phyloP scores from a whole-genome alignment of 2,329 filamentous ascomycete species.

The Pseudogymnoascus sp. region DNA sequence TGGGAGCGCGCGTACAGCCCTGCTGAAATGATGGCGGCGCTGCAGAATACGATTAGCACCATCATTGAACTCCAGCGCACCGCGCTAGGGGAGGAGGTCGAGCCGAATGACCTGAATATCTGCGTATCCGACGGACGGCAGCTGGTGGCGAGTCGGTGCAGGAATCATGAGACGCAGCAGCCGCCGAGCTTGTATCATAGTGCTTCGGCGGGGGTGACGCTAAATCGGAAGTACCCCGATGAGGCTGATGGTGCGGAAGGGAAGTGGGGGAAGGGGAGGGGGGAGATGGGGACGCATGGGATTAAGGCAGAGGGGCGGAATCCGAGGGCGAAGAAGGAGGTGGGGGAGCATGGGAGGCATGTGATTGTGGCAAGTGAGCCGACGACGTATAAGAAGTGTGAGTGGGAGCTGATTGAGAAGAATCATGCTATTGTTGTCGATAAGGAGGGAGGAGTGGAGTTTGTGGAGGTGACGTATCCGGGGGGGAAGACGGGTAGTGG shows the following conservation, averaged over 20 bases:
- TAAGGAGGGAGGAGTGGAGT: conserved; percentile 18
- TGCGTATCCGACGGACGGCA: conserved; percentile 41
- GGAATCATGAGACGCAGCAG: conserved; percentile 42
- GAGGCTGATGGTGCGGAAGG: conserved; percentile 34
- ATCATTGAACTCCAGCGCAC: conserved; percentile 37
- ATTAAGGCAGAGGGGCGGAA: conserved; percentile 15
- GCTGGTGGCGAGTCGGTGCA: conserved; percentile 42
- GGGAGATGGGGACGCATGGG: conserved; percentile 6
- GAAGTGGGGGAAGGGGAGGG: conserved; percentile 26
- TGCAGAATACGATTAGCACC: conserved; percentile 34
- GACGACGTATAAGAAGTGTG: conserved; percentile 41
- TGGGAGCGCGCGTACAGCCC: conserved; percentile 37
- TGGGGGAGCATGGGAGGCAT: conserved; percentile 39
- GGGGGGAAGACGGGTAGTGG: background rate
- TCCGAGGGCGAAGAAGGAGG: conserved; percentile 25
- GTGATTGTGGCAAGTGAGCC: conserved; percentile 47
- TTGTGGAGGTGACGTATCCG: background rate
- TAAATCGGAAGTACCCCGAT: conserved; percentile 45
- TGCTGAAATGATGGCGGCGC: conserved; percentile 35
- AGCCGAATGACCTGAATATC: conserved; percentile 44
- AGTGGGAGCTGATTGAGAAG: conserved; percentile 42
- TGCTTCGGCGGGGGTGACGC: conserved; percentile 39
- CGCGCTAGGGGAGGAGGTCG: conserved; percentile 30
- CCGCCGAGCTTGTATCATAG: conserved; percentile 44
- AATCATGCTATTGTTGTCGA: conserved; percentile 39